phyloP scores from a whole-genome alignment of 1,139 yeast species.

The Suhomyces anneliseae region DNA sequence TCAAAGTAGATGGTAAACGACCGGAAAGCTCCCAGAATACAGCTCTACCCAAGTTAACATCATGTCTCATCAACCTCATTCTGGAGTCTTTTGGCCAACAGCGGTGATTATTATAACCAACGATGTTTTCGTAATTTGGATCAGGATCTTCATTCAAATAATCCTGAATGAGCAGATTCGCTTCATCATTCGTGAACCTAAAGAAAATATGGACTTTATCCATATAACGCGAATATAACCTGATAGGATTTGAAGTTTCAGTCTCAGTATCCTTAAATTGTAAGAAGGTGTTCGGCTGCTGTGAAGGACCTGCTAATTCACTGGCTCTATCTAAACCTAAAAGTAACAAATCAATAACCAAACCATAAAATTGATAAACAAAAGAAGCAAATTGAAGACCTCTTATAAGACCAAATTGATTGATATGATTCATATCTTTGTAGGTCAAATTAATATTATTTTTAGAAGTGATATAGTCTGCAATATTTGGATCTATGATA shows the following conservation, averaged over 20 bases:
- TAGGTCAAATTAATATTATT: slow-evolving; percentile 79
- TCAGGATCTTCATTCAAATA: slow-evolving; percentile 85
- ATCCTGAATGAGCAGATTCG: slow-evolving; percentile 73
- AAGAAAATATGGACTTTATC: slow-evolving; percentile 81
- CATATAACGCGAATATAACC: slow-evolving; percentile 78
- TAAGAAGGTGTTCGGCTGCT: slow-evolving; percentile 72
- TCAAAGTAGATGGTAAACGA: slow-evolving; percentile 74
- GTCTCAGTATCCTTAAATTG: slow-evolving; percentile 62
- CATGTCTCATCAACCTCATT: slow-evolving; percentile 88
- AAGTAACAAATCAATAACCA: slow-evolving; percentile 76
- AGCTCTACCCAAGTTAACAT: slow-evolving; percentile 90
- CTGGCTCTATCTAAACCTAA: slow-evolving; percentile 85
- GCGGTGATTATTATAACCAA: slow-evolving; percentile 82
- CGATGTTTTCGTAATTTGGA: slow-evolving; percentile 83
- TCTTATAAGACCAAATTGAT: slow-evolving; percentile 81
- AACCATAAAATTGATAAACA: slow-evolving; percentile 85
- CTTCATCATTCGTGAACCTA: slow-evolving; percentile 66
- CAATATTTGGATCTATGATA: slow-evolving; percentile 85
- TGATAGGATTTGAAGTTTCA: slow-evolving; percentile 69
- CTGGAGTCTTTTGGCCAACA: slow-evolving; percentile 96
- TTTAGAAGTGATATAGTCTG: slow-evolving; percentile 92
- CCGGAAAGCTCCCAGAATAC: slow-evolving; percentile 87
- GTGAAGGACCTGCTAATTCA: slow-evolving; percentile 80
- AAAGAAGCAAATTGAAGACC: slow-evolving; percentile 92
- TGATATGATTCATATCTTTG: slow-evolving; percentile 94